These are phyloP conservation scores for Colletotrichum paranaense DNA, from an alignment of 2,329 filamentous ascomycete genomes.

Conservation along the genomic window DNA sequence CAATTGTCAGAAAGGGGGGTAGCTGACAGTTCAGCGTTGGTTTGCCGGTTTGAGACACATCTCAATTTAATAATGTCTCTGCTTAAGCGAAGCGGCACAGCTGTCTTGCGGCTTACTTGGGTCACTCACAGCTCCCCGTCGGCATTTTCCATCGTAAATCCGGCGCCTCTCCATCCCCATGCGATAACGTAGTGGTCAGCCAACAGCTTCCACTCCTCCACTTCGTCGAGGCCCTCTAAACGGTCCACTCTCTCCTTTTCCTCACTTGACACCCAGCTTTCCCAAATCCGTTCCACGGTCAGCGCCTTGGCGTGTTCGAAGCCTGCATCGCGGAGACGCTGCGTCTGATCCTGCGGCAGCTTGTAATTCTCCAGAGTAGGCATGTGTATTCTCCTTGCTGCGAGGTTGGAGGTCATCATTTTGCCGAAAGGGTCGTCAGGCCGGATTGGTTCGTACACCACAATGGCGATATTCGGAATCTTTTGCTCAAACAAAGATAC, in stretches of 20 bases:
- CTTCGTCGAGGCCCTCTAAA: conserved; percentile 91
- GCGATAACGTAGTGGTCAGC: conserved; percentile 89
- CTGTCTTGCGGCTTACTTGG: background rate
- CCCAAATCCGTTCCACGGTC: conserved; percentile 74
- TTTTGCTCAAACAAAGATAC: conserved; percentile 71
- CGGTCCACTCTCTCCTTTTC: conserved; percentile 85
- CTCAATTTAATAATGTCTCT: background rate
- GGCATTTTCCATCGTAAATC: conserved; percentile 41
- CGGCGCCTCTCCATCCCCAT: conserved; percentile 81
- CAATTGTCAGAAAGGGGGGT: background rate
- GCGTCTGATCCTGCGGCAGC: conserved; percentile 74
- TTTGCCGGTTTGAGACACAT: background rate
- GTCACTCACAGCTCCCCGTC: background rate
- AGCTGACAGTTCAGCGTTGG: background rate
- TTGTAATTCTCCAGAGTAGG: conserved; percentile 83
- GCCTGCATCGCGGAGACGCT: conserved; percentile 73
- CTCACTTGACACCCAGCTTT: conserved; percentile 73
- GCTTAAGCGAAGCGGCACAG: background rate
- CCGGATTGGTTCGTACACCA: conserved; percentile 91
- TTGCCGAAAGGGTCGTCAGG: conserved; percentile 88
- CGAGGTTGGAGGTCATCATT: conserved; percentile 93
- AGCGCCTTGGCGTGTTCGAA: conserved; percentile 62
- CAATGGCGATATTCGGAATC: conserved; percentile 63
- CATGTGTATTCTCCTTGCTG: conserved; percentile 82
- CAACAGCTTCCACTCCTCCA: conserved; percentile 92